Base-by-base conservation (phyloP, 805 yeast genomes). In the Candida boleticola region DNA sequence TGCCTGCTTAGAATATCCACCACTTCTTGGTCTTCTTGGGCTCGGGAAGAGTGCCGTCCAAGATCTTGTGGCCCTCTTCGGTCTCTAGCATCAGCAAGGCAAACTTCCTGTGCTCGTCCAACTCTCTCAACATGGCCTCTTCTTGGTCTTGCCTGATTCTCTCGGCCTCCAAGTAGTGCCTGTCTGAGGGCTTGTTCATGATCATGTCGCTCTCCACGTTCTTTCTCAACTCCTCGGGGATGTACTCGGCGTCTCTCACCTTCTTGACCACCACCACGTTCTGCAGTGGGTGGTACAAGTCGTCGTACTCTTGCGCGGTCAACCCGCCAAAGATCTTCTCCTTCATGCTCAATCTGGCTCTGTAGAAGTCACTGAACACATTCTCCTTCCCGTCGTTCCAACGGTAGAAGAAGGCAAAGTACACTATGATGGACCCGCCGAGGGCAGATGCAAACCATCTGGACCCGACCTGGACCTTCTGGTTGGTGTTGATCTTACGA, bases 321-420 rank as follows among this genome's bases (percentile, higher is more conserved):
- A 88, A 66, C 11, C 35, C 35, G 1, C 85, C 84, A n/a, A 74
- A 46, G 2, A 84, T 35, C 41, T 58, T 51, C 48, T 81, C 82
- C 54, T 85, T 78, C 36, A 75, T 35, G 29, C 75, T 63, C 33
- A 87, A 71, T 48, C 87, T 80, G 20, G 71, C 58, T 38, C 92
- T 62, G 59, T 86, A 80, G 38, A 85, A 79, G 31, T 76, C 79
- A 10, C 88, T 75, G 62, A 87, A 80, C 5, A 84, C 80, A 53
- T 87, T 82, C 43, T 87, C 92, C 48, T 77, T 76, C 2, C 89
- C 89, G 44, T 87, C 93, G 55, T 88, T 86, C 96, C 96, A 87
- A 40, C 89, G 68, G 58, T 82, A 77, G 63, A 86, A 82, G 58
- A 88, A 88, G 2, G 84, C 75, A 18, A 81, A 80, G 52, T 82